These are phyloP conservation scores for Cordyceps cicadae DNA, from an alignment of 2,329 filamentous ascomycete species.

Conservation along the genomic window DNA sequence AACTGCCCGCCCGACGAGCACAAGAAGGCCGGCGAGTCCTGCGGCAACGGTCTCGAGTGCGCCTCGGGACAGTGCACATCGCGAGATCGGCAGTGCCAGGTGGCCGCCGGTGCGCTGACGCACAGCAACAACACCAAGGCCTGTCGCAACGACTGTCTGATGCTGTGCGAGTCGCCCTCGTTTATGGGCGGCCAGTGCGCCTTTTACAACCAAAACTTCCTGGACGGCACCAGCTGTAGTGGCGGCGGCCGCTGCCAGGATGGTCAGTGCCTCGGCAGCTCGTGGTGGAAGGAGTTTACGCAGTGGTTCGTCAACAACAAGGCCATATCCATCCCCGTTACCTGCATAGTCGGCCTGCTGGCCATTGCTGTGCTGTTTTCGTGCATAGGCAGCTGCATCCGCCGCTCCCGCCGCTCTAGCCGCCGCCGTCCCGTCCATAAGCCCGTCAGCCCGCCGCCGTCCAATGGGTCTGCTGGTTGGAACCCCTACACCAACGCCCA, in stretches of 20 bases:
- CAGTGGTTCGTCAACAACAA: slow-evolving; percentile 73
- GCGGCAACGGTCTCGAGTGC: slow-evolving; percentile 65
- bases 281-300: slow-evolving; percentile 59
- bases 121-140: slow-evolving; percentile 70
- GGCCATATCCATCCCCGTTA: slow-evolving; percentile 73
- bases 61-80: slow-evolving; percentile 93
- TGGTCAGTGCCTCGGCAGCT: slow-evolving; percentile 66
- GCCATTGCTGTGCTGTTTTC: slow-evolving; percentile 59
- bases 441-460: slow-evolving; percentile 16
- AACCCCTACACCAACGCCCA: slow-evolving; percentile 14
- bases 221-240: slow-evolving; percentile 81
- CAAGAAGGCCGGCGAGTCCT: slow-evolving; percentile 60
- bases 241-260: slow-evolving; percentile 73
- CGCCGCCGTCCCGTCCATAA: slow-evolving; percentile 17
- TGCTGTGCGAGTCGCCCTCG: slow-evolving; percentile 66
- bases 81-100: slow-evolving; percentile 80
- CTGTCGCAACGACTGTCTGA: slow-evolving; percentile 64
- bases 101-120: slow-evolving; percentile 67
- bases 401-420: slow-evolving; percentile 19
- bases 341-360: slow-evolving; percentile 61
- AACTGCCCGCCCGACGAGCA: slow-evolving; percentile 67
- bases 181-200: slow-evolving; percentile 61
- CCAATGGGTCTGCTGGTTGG: slow-evolving; percentile 10
- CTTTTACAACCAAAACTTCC: slow-evolving; percentile 77
- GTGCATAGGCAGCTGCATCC: slow-evolving; percentile 50